phyloP scores from a whole-genome alignment of 2,329 filamentous ascomycete genomes.

The Ophiostoma ulmi region DNA sequence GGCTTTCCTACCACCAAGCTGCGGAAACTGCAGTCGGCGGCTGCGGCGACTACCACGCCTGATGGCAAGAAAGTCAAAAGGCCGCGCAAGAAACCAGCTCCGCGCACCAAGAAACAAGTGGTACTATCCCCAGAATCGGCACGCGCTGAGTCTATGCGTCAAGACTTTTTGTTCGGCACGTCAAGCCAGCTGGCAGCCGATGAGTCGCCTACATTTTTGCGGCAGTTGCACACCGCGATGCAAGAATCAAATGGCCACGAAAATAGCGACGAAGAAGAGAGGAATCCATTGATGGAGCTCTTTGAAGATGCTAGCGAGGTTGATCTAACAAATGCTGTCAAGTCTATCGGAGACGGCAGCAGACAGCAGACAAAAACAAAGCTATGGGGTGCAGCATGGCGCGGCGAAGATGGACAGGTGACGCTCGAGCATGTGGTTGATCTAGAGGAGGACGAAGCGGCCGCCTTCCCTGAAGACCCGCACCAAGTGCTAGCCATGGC shows the following conservation, averaged over 20 bases:
- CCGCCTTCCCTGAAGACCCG: slow-evolving; percentile 31
- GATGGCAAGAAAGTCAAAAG: slow-evolving; percentile 10
- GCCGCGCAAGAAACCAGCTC: slow-evolving; percentile 17
- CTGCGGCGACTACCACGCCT: slow-evolving; percentile 22
- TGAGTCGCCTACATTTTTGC: slow-evolving; percentile 61
- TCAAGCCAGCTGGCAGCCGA: slow-evolving; percentile 75
- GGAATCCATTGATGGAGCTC: slow-evolving; percentile 22
- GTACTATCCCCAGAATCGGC: slow-evolving; percentile 67
- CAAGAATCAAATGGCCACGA: slow-evolving; percentile 48
- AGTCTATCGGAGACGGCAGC: not conserved
- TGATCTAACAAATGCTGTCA: slow-evolving; percentile 16
- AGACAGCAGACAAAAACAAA: slow-evolving; percentile 31
- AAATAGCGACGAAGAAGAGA: slow-evolving; percentile 29
- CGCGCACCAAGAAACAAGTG: slow-evolving; percentile 41
- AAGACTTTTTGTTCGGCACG: slow-evolving; percentile 79
- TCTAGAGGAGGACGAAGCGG: slow-evolving; percentile 49
- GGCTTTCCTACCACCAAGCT: slow-evolving; percentile 32
- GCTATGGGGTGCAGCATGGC: slow-evolving; percentile 67
- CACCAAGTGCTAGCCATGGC: slow-evolving; percentile 27
- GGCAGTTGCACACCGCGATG: slow-evolving; percentile 58
- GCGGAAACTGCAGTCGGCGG: slow-evolving; percentile 30
- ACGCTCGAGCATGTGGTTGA: slow-evolving; percentile 60
- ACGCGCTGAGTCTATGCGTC: slow-evolving; percentile 57
- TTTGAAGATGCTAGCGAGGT: slow-evolving; percentile 15
- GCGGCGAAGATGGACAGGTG: slow-evolving; percentile 60